Percentiles rank a stretch among this genome's conserved stretches.
These are phyloP conservation scores for Erythrophleum ivorense DNA, from an alignment of 331 rosid species.

Conservation along the genomic window DNA sequence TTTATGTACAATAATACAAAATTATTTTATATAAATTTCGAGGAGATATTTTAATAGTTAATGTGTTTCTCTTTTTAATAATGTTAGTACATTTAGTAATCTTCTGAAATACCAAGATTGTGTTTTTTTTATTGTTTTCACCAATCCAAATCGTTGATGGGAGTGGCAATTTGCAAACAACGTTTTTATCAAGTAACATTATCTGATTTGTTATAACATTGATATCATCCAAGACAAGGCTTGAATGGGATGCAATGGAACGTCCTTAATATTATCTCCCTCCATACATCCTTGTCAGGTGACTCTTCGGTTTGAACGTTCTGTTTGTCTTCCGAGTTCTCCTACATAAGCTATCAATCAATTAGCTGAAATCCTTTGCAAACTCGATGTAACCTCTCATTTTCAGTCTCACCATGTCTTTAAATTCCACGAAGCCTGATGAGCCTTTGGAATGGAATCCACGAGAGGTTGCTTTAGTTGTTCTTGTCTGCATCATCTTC, in stretches of 20 bases:
- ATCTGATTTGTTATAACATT: neutral
- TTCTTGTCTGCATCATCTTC: conserved; percentile 8
- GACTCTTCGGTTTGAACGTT: neutral
- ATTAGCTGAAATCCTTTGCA: conserved; percentile 39
- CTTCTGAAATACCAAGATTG: neutral
- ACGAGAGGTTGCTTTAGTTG: neutral
- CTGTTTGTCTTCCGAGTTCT: neutral
- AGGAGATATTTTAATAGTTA: neutral
- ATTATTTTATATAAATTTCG: neutral
- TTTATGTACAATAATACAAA: neutral
- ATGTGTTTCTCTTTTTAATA: neutral
- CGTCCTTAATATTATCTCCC: conserved; percentile 34
- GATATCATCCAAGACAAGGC: conserved; percentile 19
- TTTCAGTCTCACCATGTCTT: conserved; percentile 27
- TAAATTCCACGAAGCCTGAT: neutral
- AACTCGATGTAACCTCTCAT: neutral
- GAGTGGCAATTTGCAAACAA: neutral
- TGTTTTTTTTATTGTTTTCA: neutral
- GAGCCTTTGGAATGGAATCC: neutral
- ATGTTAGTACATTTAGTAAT: neutral
- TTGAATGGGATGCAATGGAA: neutral
- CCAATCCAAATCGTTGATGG: neutral
- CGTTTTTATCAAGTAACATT: neutral
- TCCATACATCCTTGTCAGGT: neutral
- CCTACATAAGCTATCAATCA: conserved; percentile 17